Percentiles rank a stretch among this genome's conserved stretches.
These are phyloP conservation scores for Diaporthe ilicicola DNA, from an alignment of 2,329 filamentous ascomycete genomes.

Conservation along the genomic window DNA sequence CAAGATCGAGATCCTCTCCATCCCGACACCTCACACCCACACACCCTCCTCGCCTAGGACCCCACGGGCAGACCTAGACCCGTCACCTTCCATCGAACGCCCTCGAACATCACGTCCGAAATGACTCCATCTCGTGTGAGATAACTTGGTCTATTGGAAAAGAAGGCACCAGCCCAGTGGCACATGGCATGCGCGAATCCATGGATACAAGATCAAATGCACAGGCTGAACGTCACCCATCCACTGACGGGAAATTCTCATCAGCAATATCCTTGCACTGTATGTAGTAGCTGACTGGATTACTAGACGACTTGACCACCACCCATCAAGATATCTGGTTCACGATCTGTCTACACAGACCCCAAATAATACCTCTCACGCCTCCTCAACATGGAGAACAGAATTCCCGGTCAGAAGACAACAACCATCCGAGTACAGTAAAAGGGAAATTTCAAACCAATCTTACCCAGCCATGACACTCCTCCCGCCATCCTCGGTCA, in stretches of 20 bases:
- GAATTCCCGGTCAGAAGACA: neutral
- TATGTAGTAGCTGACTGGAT: too few species aligned
- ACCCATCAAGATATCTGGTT: neutral
- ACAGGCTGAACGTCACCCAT: neutral
- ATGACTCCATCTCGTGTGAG: neutral
- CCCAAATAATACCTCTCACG: neutral
- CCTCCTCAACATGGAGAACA: neutral
- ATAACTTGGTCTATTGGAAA: too few species aligned
- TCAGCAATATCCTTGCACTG: neutral
- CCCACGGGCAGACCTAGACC: too few species aligned
- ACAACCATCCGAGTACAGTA: neutral
- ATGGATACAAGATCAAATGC: neutral
- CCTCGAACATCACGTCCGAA: neutral
- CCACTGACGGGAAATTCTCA: neutral
- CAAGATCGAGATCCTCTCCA: constrained; percentile 16
- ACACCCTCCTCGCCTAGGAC: neutral
- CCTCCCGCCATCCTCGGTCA: constrained; percentile 54
- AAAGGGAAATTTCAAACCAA: constrained; percentile 21
- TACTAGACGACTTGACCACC: too few species aligned
- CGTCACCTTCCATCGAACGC: neutral
- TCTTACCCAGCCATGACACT: constrained; percentile 53
- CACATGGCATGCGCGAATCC: neutral
- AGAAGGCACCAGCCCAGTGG: neutral
- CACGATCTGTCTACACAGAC: neutral
- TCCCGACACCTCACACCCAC: neutral